phyloP scores from a whole-genome alignment of 2,329 filamentous ascomycete genomes.

The Amylocarpus encephaloides region DNA sequence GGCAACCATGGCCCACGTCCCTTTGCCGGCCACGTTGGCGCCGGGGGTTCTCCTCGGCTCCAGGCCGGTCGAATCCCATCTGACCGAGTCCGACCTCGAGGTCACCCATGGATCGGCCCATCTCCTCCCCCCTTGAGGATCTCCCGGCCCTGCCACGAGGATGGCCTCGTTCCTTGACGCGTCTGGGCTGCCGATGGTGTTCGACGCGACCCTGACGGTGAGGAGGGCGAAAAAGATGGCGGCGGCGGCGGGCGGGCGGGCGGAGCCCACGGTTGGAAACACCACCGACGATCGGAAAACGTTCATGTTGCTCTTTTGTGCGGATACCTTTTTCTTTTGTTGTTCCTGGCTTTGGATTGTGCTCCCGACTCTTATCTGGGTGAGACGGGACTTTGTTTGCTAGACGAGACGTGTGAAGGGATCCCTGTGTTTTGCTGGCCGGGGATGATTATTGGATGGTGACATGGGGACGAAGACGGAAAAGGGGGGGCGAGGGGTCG shows the following conservation, averaged over 20 bases:
- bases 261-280: neutral
- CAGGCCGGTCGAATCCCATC: too few relatives aligned
- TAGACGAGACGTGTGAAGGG: neutral
- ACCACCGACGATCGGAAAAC: neutral
- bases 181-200: too few relatives aligned
- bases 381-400: neutral
- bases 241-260: neutral
- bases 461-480: neutral
- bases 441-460: neutral
- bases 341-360: neutral
- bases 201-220: too few relatives aligned
- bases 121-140: too few relatives aligned
- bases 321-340: slow-evolving; percentile 3
- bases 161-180: too few relatives aligned
- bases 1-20: neutral
- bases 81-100: too few relatives aligned
- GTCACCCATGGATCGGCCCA: too few relatives aligned
- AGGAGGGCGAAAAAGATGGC: neutral
- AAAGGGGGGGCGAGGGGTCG: neutral
- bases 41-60: too few relatives aligned
- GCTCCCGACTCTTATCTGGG: neutral
- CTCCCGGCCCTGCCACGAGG: too few relatives aligned
- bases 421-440: neutral
- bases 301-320: neutral
- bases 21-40: too few relatives aligned